These are phyloP conservation scores for Murraya paniculata DNA, from an alignment of 345 rosid species.

Conservation along the genomic window DNA sequence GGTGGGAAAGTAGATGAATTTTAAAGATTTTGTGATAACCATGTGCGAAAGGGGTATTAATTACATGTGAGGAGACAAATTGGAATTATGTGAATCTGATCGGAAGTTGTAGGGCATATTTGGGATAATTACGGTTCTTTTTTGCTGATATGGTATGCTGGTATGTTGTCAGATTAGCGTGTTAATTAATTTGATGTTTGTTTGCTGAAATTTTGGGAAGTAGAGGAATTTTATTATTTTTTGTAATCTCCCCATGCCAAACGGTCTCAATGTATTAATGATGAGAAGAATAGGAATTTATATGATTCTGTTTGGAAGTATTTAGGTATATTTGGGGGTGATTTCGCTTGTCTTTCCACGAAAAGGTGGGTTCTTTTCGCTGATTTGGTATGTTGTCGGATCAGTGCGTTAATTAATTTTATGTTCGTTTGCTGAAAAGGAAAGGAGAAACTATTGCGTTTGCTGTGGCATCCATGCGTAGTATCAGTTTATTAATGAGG, in stretches of 20 bases:
- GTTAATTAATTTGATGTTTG: background rate
- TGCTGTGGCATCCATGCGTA: background rate
- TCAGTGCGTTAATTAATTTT: background rate
- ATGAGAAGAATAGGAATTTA: background rate
- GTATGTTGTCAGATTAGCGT: background rate
- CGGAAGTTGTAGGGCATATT: background rate
- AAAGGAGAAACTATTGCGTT: background rate
- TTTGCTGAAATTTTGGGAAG: background rate
- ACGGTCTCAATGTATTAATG: background rate
- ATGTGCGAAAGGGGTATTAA: background rate
- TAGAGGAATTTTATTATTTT: background rate
- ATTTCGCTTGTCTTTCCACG: background rate
- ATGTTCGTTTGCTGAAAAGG: background rate
- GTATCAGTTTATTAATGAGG: background rate
- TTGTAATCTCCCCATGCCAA: background rate
- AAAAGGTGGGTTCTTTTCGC: background rate
- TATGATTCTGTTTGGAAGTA: background rate
- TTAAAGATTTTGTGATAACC: background rate
- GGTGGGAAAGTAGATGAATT: background rate
- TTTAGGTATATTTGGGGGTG: background rate
- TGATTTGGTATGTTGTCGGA: background rate
- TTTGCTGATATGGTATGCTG: background rate
- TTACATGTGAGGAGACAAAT: background rate
- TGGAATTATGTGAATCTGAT: background rate
- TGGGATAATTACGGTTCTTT: background rate